Percentiles rank a stretch among this genome's conserved stretches.
Conservation (phyloP, 1,284 basidiomycete species). For the Kalmanozyma brasiliensis region DNA sequence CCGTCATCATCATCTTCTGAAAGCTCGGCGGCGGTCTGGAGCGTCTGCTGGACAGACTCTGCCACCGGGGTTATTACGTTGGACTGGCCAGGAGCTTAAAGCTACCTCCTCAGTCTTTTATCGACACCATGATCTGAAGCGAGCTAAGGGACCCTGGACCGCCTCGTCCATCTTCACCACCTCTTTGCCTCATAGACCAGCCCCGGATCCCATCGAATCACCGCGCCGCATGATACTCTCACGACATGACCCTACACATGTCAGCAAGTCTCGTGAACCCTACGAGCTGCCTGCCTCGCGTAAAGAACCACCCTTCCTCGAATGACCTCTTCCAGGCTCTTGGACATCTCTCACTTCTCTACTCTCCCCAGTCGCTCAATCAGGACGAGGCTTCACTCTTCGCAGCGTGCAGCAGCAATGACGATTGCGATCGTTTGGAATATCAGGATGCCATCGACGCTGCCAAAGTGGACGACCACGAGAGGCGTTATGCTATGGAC, state of each 20-base stretch:
- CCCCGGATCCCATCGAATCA: too few relatives aligned
- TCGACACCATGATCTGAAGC: slow-evolving; percentile 12
- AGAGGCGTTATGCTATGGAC: slow-evolving; percentile 41
- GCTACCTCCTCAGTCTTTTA: not conserved
- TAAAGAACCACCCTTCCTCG: slow-evolving; percentile 20
- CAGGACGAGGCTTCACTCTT: not conserved
- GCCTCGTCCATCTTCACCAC: too few relatives aligned
- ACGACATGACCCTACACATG: slow-evolving; percentile 7
- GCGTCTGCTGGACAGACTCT: too few relatives aligned
- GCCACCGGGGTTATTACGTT: too few relatives aligned
- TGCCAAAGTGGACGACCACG: slow-evolving; percentile 33
- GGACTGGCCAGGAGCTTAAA: not conserved
- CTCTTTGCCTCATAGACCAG: too few relatives aligned
- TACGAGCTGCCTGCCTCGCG: slow-evolving; percentile 35
- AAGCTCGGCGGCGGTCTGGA: not conserved
- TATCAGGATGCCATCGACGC: slow-evolving; percentile 34
- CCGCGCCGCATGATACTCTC: too few relatives aligned
- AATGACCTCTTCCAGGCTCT: slow-evolving; percentile 15
- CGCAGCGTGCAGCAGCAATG: not conserved
- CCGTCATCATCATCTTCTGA: not conserved
- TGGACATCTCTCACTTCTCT: slow-evolving; percentile 25
- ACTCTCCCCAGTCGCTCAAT: slow-evolving; percentile 36
- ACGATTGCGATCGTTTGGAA: not conserved
- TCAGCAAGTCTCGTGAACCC: slow-evolving; percentile 14
- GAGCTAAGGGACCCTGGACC: not conserved